Conservation (phyloP, 2,329 filamentous ascomycete species). For the Ophiostoma populinum region DNA sequence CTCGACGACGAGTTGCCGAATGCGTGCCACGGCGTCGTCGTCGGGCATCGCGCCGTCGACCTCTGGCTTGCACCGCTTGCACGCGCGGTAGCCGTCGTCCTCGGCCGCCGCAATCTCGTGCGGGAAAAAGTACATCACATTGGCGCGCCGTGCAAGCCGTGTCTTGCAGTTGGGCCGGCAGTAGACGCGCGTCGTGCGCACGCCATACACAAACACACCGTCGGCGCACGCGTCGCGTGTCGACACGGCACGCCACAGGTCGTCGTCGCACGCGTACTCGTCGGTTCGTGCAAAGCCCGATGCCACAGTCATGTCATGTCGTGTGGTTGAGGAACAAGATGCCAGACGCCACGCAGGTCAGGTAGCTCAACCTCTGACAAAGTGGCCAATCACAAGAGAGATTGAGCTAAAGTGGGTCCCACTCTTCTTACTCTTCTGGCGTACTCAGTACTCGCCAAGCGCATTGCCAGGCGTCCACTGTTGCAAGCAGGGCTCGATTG, state of each 20-base stretch:
- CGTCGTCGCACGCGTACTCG: too few species aligned
- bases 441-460: too few species aligned
- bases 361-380: too few species aligned
- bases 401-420: too few species aligned
- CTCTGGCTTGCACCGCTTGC: conserved; percentile 37
- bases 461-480: too few species aligned
- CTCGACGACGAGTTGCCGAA: conserved; percentile 16
- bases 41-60: conserved; percentile 22
- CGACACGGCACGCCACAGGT: conserved; percentile 19
- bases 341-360: too few species aligned
- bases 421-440: too few species aligned
- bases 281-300: too few species aligned
- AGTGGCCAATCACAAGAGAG: too few species aligned
- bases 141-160: conserved; percentile 41
- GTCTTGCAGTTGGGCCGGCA: conserved; percentile 44
- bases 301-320: too few species aligned
- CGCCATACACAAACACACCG: conserved; percentile 25
- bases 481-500: too few species aligned
- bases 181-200: conserved; percentile 31
- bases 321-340: too few species aligned
- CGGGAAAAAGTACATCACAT: conserved; percentile 40
- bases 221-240: conserved; percentile 20
- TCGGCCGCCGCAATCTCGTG: conserved; percentile 26
- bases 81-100: conserved; percentile 32
- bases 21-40: conserved; percentile 25